Conservation (phyloP, 176 grass and related monocot species). For the Pontederia crassipes region DNA sequence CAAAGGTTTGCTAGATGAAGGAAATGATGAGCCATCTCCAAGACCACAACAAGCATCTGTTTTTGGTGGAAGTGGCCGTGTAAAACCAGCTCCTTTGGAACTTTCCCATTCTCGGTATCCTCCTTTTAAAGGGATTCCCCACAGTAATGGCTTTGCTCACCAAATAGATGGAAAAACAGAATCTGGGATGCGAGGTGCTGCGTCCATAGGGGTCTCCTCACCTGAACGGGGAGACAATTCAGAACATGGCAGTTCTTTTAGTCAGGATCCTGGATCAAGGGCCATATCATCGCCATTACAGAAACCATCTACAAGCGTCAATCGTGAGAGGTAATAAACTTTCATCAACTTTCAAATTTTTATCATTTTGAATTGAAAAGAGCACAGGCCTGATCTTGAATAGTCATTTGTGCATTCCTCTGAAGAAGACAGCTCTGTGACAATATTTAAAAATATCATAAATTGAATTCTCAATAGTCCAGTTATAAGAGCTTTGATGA, state of each 20-base stretch:
- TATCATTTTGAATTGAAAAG: constrained; percentile 11
- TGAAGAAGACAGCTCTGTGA: too few relatives aligned
- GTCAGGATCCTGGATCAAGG: constrained; percentile 19
- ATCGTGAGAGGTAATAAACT: constrained; percentile 28
- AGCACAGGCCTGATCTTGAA: background rate
- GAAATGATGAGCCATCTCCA: constrained; percentile 16
- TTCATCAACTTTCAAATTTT: too few relatives aligned
- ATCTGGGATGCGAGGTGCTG: constrained; percentile 39
- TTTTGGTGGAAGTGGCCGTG: constrained; percentile 26
- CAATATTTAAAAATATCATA: too few relatives aligned
- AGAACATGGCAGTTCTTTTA: constrained; percentile 14
- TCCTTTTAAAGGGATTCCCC: constrained; percentile 23
- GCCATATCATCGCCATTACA: constrained; percentile 10
- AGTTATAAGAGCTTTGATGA: too few relatives aligned
- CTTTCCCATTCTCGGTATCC: constrained; percentile 17
- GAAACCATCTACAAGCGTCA: constrained; percentile 22
- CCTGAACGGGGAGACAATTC: constrained; percentile 28
- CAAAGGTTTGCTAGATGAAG: constrained; percentile 27
- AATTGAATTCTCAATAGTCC: too few relatives aligned
- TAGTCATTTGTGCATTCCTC: background rate
- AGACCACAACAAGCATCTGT: constrained; percentile 27
- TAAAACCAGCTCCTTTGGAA: constrained; percentile 24
- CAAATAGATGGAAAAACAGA: constrained; percentile 33
- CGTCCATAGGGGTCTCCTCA: constrained; percentile 16
- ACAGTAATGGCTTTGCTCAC: constrained; percentile 34